Evolutionary conservation across 306 rosid genomes (phyloP).

Genomic region (Citrullus mucosospermus): DNA sequence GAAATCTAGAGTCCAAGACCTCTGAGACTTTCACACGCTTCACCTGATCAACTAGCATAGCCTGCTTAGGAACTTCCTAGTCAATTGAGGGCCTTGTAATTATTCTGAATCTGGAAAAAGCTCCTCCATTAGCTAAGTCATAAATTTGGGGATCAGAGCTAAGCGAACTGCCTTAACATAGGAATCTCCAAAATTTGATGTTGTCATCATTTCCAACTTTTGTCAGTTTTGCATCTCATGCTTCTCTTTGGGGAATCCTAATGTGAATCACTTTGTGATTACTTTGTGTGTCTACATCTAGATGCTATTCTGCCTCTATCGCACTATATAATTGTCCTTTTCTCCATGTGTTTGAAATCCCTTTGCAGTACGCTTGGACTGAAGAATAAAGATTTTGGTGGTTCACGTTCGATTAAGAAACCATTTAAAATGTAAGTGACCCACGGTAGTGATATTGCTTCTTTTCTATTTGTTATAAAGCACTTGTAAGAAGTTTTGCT

Average conservation of each 20-base stretch:
- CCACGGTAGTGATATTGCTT: background rate
- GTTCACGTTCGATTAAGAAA: constrained; percentile 27
- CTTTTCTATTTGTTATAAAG: constrained; percentile 3
- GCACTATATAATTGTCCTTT: constrained; percentile 11
- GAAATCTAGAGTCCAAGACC: background rate
- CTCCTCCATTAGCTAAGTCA: background rate
- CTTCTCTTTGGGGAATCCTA: background rate
- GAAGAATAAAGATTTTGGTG: constrained; percentile 27
- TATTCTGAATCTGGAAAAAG: background rate
- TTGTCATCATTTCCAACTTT: background rate
- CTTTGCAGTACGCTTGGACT: constrained; percentile 40
- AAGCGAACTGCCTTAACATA: background rate
- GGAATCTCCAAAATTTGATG: background rate
- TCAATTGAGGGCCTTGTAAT: background rate
- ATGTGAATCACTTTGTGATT: background rate
- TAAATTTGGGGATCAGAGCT: background rate
- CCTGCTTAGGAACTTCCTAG: background rate
- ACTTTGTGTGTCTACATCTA: background rate
- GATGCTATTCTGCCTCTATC: background rate
- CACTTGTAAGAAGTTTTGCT: constrained; percentile 9
- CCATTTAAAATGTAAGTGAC: constrained; percentile 47
- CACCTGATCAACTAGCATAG: background rate
- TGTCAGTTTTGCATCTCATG: background rate
- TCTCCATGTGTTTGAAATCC: constrained; percentile 15
- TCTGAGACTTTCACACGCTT: background rate